A percentile compares a stretch with the other conserved stretches of the same genome.
Conservation (phyloP, 176 grass and related monocot species). For the Hordeum marinum region DNA sequence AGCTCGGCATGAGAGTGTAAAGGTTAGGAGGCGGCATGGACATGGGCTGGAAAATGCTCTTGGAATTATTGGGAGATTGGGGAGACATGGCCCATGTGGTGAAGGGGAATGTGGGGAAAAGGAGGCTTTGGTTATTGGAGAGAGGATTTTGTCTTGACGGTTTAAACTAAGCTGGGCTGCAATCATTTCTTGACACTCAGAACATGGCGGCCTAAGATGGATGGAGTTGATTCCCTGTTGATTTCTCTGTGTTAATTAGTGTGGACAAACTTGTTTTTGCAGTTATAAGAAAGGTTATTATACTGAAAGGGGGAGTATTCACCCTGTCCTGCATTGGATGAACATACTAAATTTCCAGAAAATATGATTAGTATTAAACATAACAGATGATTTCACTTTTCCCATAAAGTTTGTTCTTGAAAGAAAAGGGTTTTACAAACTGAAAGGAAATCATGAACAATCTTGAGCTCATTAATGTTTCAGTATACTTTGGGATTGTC, state of each 20-base stretch:
- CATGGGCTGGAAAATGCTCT: constrained; percentile 71
- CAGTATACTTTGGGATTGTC: neutral
- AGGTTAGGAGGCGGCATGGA: constrained; percentile 31
- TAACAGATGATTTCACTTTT: neutral
- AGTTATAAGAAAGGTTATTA: neutral
- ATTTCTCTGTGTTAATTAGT: neutral
- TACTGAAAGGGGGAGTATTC: neutral
- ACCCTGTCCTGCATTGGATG: neutral
- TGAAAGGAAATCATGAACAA: neutral
- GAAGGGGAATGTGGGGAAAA: constrained; percentile 40
- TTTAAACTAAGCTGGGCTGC: constrained; percentile 11
- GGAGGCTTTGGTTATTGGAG: constrained; percentile 35
- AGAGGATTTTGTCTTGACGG: constrained; percentile 51
- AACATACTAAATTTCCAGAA: neutral
- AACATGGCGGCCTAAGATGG: constrained; percentile 24
- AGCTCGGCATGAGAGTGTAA: constrained; percentile 58
- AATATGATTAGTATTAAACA: neutral
- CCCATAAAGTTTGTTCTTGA: neutral
- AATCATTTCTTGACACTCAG: constrained; percentile 24
- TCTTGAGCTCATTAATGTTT: neutral
- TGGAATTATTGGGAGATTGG: constrained; percentile 58
- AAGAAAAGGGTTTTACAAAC: neutral
- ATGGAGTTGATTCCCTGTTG: constrained; percentile 18
- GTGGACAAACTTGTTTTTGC: neutral
- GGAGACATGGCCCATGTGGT: constrained; percentile 79